Percentiles rank a stretch among this genome's conserved stretches.
Evolutionary conservation across 169 alveolate genomes (phyloP).

Genomic region (Plasmodium relictum): DNA sequence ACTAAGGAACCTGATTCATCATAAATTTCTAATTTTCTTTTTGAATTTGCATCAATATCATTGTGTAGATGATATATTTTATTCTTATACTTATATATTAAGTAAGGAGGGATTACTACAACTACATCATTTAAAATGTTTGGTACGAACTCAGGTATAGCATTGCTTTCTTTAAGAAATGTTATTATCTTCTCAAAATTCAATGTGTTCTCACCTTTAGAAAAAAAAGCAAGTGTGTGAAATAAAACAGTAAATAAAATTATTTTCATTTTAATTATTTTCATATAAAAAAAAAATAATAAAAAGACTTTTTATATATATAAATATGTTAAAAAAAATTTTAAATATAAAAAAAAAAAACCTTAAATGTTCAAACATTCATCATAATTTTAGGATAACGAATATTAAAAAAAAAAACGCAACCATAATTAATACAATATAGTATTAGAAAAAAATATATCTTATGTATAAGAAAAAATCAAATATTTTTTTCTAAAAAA

Average conservation of each 20-base stretch:
- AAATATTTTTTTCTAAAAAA: no score
- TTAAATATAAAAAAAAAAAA: neutral
- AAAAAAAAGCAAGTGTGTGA: neutral
- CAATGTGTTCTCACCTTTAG: slow-evolving; percentile 4
- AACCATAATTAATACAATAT: no score
- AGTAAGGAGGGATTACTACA: slow-evolving; percentile 51
- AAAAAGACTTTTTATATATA: neutral
- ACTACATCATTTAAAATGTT: slow-evolving; percentile 16
- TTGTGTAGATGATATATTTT: slow-evolving; percentile 48
- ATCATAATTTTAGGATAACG: no score
- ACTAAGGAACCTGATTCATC: neutral
- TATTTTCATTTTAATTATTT: slow-evolving; percentile 16
- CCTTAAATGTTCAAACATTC: no score
- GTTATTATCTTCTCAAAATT: slow-evolving; percentile 48
- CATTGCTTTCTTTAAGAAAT: slow-evolving; percentile 40
- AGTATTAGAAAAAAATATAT: no score
- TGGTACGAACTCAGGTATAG: slow-evolving; percentile 34
- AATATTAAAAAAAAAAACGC: no score
- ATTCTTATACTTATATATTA: slow-evolving; percentile 44
- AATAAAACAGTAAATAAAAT: neutral
- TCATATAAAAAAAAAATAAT: neutral
- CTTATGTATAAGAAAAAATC: no score
- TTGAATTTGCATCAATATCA: slow-evolving; percentile 23
- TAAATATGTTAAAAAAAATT: neutral
- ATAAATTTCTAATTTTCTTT: neutral